Percentiles rank a stretch among this genome's conserved stretches.
Evolutionary conservation across 495 filamentous ascomycete genomes (phyloP).

Genomic region (Penicillium soppii): DNA sequence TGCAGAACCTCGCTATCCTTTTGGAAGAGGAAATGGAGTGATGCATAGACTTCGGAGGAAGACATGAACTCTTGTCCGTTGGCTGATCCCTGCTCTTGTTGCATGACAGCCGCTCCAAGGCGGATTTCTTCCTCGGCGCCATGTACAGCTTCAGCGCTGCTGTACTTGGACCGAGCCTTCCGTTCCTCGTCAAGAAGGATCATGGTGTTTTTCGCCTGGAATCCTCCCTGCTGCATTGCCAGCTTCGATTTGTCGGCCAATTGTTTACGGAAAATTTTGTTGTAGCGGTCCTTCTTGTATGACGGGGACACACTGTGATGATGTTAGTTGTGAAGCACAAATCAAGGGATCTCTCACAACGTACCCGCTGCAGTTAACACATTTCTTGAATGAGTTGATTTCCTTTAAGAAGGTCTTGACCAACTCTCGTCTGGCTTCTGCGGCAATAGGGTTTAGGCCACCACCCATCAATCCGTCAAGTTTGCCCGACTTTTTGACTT

Average conservation of each 20-base stretch:
- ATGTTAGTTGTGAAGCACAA: slow-evolving; percentile 10
- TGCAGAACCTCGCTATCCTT: slow-evolving; percentile 78
- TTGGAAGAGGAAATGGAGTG: slow-evolving; percentile 77
- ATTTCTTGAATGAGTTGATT: slow-evolving; percentile 64
- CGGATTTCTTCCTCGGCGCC: slow-evolving; percentile 72
- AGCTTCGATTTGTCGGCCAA: slow-evolving; percentile 67
- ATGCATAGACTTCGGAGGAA: slow-evolving; percentile 71
- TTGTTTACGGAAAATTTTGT: slow-evolving; percentile 90
- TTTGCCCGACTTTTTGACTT: slow-evolving; percentile 44
- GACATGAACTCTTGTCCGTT: slow-evolving; percentile 65
- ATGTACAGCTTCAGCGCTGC: slow-evolving; percentile 38
- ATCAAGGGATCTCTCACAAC: slow-evolving; percentile 14
- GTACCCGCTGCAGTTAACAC: slow-evolving; percentile 70
- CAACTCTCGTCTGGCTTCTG: slow-evolving; percentile 68
- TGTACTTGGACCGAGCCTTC: slow-evolving; percentile 31
- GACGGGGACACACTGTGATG: slow-evolving; percentile 61
- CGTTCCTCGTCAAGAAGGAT: slow-evolving; percentile 45
- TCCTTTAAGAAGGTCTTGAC: slow-evolving; percentile 77
- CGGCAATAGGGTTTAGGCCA: slow-evolving; percentile 77
- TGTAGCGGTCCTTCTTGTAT: slow-evolving; percentile 81
- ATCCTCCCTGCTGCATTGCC: slow-evolving; percentile 69
- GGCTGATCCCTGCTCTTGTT: slow-evolving; percentile 27
- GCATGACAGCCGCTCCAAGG: slow-evolving; percentile 38
- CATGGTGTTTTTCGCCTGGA: slow-evolving; percentile 64
- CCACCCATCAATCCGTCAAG: slow-evolving; percentile 53